Percentiles rank a stretch among this genome's conserved stretches.
Evolutionary conservation across 2,329 filamentous ascomycete genomes (phyloP).

Genomic region (Pezicula neosporulosa): DNA sequence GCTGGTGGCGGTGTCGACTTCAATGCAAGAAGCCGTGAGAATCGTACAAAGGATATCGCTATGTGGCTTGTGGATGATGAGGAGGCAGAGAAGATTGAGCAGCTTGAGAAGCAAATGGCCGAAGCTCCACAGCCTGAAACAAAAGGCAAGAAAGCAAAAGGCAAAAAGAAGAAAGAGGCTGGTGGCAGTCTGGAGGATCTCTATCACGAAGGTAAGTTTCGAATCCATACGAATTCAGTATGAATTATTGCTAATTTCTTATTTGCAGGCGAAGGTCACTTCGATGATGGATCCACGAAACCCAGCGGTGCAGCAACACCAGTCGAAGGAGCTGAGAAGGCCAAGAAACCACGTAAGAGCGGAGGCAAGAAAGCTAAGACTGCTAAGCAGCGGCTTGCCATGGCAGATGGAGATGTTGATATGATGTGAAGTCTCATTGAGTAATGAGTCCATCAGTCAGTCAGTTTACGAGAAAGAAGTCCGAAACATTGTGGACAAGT

Average conservation of each 20-base stretch:
- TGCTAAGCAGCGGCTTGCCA: conserved; percentile 63
- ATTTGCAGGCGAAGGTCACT: conserved; percentile 84
- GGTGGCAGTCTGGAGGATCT: conserved; percentile 82
- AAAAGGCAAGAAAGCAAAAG: conserved; percentile 44
- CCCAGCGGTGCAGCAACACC: conserved; percentile 84
- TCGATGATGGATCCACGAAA: conserved; percentile 82
- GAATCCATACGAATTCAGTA: conserved; percentile 5
- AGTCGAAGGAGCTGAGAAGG: conserved; percentile 48
- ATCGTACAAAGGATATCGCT: conserved; percentile 95
- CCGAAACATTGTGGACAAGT: too few relatives aligned
- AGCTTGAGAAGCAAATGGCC: conserved; percentile 82
- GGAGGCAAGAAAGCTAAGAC: conserved; percentile 62
- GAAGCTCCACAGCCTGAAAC: conserved; percentile 60
- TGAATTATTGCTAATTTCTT: conserved; percentile 26
- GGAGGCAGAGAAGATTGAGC: conserved; percentile 89
- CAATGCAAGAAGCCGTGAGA: conserved; percentile 86
- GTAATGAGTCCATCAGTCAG: too few relatives aligned
- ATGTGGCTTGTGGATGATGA: conserved; percentile 99
- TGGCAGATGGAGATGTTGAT: conserved; percentile 55
- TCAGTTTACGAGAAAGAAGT: too few relatives aligned
- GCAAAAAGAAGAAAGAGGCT: conserved; percentile 55
- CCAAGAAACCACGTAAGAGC: conserved; percentile 50
- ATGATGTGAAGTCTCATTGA: conserved; percentile 6
- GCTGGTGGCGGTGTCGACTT: conserved; percentile 85
- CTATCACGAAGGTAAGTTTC: conserved; percentile 94